Evolutionary conservation across 345 rosid species (phyloP).

Genomic region (Hibiscus syriacus): DNA sequence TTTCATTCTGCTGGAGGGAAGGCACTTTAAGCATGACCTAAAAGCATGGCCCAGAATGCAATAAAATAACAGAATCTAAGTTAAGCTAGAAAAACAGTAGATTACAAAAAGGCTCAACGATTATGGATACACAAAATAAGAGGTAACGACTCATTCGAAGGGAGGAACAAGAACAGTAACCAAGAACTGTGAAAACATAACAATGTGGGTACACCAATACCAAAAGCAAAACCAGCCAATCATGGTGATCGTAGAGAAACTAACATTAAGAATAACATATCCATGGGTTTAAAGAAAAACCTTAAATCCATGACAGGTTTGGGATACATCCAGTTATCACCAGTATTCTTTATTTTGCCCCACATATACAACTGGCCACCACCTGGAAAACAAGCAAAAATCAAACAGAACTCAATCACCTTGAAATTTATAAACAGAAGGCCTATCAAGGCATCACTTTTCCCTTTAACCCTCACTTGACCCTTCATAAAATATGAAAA

Average conservation of each 20-base stretch:
- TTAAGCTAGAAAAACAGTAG: not conserved
- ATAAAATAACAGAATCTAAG: not conserved
- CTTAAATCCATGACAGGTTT: slow-evolving; percentile 98
- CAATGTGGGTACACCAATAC: not conserved
- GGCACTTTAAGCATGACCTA: not conserved
- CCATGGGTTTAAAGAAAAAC: slow-evolving; percentile 24
- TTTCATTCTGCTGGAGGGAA: not conserved
- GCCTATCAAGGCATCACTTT: not conserved
- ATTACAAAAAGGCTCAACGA: not conserved
- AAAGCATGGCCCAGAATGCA: not conserved
- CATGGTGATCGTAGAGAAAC: not conserved
- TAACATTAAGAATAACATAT: not conserved
- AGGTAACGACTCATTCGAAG: not conserved
- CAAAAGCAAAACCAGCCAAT: not conserved
- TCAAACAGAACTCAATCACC: not conserved
- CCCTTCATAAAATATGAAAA: not conserved
- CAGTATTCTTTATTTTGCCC: slow-evolving; percentile 87
- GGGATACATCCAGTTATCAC: slow-evolving; percentile 99
- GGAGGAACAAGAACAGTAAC: not conserved
- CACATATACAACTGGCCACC: slow-evolving; percentile 99
- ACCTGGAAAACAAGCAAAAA: slow-evolving; percentile 38
- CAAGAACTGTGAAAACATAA: not conserved
- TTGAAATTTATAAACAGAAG: not conserved
- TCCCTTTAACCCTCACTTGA: not conserved
- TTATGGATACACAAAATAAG: not conserved